phyloP scores from a whole-genome alignment of 148 eudicot genomes.

The Nyssa sinensis region DNA sequence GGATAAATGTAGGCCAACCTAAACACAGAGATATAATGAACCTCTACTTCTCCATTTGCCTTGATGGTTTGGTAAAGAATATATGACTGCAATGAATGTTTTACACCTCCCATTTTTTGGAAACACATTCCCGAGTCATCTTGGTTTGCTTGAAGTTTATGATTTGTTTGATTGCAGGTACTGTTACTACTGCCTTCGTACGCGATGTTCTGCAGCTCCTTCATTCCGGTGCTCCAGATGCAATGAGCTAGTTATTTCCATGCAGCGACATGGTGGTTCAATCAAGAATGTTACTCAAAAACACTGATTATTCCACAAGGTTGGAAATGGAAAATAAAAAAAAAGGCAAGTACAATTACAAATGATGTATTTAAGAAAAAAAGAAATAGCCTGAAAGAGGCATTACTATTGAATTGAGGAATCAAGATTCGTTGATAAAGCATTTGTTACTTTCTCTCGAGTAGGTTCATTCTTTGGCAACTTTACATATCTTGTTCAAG shows the following conservation, averaged over 20 bases:
- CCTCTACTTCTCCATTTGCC: background rate
- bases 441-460: slow-evolving; percentile 11
- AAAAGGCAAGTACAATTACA: slow-evolving; percentile 1
- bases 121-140: background rate
- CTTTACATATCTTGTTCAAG: slow-evolving; percentile 18
- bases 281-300: slow-evolving; percentile 15
- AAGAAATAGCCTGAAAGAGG: slow-evolving; percentile 25
- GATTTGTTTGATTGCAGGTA: slow-evolving; percentile 52
- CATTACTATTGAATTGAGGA: slow-evolving; percentile 25
- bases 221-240: slow-evolving; percentile 77
- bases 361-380: slow-evolving; percentile 31
- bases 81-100: background rate
- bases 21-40: background rate
- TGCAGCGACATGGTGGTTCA: slow-evolving; percentile 61
- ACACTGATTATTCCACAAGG: slow-evolving; percentile 19
- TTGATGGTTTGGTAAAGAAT: background rate
- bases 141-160: background rate
- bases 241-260: slow-evolving; percentile 80
- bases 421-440: slow-evolving; percentile 21
- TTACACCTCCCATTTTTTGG: background rate
- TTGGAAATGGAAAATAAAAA: slow-evolving; percentile 2
- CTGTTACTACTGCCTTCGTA: slow-evolving; percentile 92
- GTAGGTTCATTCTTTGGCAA: slow-evolving; percentile 44
- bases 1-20: background rate
- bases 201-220: slow-evolving; percentile 71